Conservation (phyloP, 2,329 filamentous ascomycete species). For the Talaromyces islandicus region DNA sequence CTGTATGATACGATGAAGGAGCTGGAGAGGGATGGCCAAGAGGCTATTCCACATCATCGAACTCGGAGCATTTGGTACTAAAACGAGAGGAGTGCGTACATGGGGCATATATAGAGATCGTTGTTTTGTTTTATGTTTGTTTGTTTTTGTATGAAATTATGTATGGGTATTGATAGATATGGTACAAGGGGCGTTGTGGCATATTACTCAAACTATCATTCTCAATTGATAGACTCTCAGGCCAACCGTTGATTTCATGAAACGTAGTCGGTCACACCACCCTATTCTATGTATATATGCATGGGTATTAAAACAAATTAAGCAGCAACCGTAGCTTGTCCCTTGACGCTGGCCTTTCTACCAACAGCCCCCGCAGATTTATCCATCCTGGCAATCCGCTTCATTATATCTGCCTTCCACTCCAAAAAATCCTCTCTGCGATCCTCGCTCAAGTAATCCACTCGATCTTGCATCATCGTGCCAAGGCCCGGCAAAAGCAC, state of each 20-base stretch:
- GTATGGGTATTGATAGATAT: background rate
- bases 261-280: background rate
- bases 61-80: slow-evolving; percentile 95
- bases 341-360: background rate
- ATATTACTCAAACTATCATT: background rate
- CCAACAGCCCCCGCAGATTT: background rate
- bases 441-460: slow-evolving; percentile 43
- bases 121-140: background rate
- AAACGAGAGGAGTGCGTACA: background rate
- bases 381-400: slow-evolving; percentile 30
- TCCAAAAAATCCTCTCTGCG: slow-evolving; percentile 33
- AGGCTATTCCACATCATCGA: slow-evolving; percentile 70
- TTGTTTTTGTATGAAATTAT: background rate
- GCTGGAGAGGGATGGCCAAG: slow-evolving; percentile 56
- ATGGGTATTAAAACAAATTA: background rate
- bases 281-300: background rate
- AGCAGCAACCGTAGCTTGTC: background rate
- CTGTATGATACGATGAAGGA: slow-evolving; percentile 93
- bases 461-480: slow-evolving; percentile 46
- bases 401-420: slow-evolving; percentile 40
- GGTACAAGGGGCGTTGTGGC: background rate
- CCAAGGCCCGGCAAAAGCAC: slow-evolving; percentile 42
- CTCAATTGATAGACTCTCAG: background rate
- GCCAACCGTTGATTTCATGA: background rate
- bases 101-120: background rate